Conservation (phyloP, 2,329 filamentous ascomycete genomes). For the Cucurbitaria berberidis region DNA sequence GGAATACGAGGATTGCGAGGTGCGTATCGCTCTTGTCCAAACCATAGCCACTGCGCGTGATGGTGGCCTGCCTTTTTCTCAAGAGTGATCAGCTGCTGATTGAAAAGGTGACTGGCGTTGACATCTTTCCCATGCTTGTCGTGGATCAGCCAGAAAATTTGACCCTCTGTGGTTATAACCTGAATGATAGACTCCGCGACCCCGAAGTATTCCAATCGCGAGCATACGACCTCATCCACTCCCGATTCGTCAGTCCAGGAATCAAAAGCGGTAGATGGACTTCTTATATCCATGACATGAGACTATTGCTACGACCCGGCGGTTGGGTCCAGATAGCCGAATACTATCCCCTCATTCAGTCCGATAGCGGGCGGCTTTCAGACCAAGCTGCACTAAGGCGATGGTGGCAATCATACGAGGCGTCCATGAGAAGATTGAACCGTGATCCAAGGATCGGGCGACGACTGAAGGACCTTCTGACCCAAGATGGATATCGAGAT, state of each 20-base stretch:
- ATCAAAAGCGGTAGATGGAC: constrained; percentile 76
- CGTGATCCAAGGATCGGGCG: constrained; percentile 45
- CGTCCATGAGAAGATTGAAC: constrained; percentile 42
- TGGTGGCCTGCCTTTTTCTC: neutral
- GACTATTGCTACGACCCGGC: constrained; percentile 71
- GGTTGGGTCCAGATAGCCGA: constrained; percentile 93
- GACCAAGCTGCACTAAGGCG: constrained; percentile 50
- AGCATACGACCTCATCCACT: constrained; percentile 84
- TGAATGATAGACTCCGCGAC: constrained; percentile 49
- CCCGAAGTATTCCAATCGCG: constrained; percentile 63
- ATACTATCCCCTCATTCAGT: constrained; percentile 83
- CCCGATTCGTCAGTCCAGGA: constrained; percentile 72
- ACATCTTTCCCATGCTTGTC: constrained; percentile 45
- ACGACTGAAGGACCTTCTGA: constrained; percentile 36
- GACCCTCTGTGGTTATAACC: constrained; percentile 41
- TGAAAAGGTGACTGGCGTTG: constrained; percentile 45
- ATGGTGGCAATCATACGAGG: constrained; percentile 47
- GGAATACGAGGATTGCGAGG: constrained; percentile 47
- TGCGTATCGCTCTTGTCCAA: constrained; percentile 23
- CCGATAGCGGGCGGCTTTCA: constrained; percentile 79
- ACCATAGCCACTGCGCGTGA: neutral
- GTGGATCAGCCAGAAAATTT: constrained; percentile 49
- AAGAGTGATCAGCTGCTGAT: constrained; percentile 16
- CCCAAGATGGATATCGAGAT: constrained; percentile 39
- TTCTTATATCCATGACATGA: constrained; percentile 77